phyloP scores from a whole-genome alignment of 768 basidiomycete genomes.

The Suillus ampliporus region DNA sequence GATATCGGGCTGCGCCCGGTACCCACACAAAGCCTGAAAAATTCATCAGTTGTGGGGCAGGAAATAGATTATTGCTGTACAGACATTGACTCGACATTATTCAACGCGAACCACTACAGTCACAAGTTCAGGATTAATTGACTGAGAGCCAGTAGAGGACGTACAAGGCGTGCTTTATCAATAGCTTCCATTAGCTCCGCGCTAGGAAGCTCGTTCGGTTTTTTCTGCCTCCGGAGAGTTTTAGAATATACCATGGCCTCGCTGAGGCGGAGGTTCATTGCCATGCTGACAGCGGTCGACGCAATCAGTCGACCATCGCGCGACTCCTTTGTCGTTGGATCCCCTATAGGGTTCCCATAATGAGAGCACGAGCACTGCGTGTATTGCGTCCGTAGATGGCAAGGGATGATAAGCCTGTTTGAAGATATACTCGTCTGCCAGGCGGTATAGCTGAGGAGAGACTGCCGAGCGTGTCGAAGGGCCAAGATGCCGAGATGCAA shows the following conservation, averaged over 20 bases:
- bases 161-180: conserved; percentile 45
- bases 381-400: conserved; percentile 48
- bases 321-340: conserved; percentile 33
- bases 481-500: conserved; percentile 51
- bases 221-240: conserved; percentile 36
- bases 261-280: conserved; percentile 48
- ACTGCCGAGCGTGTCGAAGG: conserved; percentile 40
- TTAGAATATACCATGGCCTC: conserved; percentile 40
- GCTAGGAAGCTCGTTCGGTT: conserved; percentile 29
- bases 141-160: conserved; percentile 18
- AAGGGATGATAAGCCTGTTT: conserved; percentile 48
- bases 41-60: conserved; percentile 6
- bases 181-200: conserved; percentile 40
- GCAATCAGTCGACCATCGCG: conserved; percentile 48
- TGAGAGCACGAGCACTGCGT: conserved; percentile 47
- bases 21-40: conserved; percentile 45
- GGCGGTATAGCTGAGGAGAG: conserved; percentile 45
- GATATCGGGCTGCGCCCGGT: conserved; percentile 49
- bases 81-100: conserved; percentile 46
- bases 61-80: conserved; percentile 9
- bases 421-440: conserved; percentile 46
- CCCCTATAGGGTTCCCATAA: conserved; percentile 50
- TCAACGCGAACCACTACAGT: conserved; percentile 46
- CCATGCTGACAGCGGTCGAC: conserved; percentile 51
- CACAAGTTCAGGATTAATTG: conserved; percentile 21